Conservation (phyloP, 2,329 filamentous ascomycete species). For the Colletotrichum shisoi region DNA sequence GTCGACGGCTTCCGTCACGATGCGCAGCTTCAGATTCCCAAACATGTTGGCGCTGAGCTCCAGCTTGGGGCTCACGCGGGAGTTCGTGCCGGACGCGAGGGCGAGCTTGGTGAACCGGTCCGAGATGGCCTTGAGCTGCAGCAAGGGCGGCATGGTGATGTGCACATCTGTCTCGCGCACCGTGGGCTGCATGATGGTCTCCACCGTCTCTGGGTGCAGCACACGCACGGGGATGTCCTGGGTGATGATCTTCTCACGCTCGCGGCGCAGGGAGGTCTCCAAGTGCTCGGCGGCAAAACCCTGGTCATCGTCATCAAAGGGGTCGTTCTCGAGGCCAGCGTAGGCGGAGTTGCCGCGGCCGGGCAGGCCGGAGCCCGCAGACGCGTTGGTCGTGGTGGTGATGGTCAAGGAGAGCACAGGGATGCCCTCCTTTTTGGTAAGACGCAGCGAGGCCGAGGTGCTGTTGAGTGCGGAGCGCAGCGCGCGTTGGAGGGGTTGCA, state of each 20-base stretch:
- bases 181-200: constrained; percentile 90
- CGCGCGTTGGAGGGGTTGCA: constrained; percentile 88
- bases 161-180: constrained; percentile 93
- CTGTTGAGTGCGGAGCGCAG: constrained; percentile 86
- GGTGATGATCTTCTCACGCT: constrained; percentile 89
- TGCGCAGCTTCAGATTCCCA: constrained; percentile 79
- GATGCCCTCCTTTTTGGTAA: constrained; percentile 90
- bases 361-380: constrained; percentile 46
- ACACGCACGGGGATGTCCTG: constrained; percentile 97
- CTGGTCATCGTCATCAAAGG: constrained; percentile 55
- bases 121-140: constrained; percentile 91
- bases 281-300: constrained; percentile 60
- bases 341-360: constrained; percentile 40
- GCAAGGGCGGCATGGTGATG: constrained; percentile 84
- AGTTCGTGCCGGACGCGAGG: constrained; percentile 52
- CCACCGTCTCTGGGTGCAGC: constrained; percentile 81
- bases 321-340: constrained; percentile 46
- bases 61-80: constrained; percentile 65
- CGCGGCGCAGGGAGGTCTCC: constrained; percentile 67
- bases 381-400: constrained; percentile 72
- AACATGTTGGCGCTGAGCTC: constrained; percentile 95
- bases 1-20: constrained; percentile 82
- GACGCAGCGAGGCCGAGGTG: constrained; percentile 80
- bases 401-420: constrained; percentile 92
- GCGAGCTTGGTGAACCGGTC: constrained; percentile 94